Conservation (phyloP, 169 alveolate genomes). For the Plasmodium gaboni region DNA sequence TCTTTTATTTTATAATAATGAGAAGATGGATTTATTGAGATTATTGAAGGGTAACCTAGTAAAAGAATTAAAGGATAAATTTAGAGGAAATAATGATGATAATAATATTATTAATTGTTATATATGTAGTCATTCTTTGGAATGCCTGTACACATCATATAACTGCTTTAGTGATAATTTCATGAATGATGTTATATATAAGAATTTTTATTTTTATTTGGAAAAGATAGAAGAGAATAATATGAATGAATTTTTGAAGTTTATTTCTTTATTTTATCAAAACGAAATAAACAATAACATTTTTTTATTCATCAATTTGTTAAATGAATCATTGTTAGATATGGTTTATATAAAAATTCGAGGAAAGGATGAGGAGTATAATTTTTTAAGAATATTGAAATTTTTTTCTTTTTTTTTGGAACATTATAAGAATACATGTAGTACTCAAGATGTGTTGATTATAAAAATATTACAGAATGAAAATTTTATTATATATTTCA, state of each 20-base stretch:
- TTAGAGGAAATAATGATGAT: neutral
- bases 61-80: neutral
- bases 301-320: slow-evolving; percentile 46
- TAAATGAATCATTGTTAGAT: slow-evolving; percentile 54
- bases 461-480: slow-evolving; percentile 39
- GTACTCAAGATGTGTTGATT: slow-evolving; percentile 63
- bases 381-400: slow-evolving; percentile 41
- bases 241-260: slow-evolving; percentile 46
- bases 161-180: slow-evolving; percentile 46
- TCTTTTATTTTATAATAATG: slow-evolving; percentile 16
- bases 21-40: slow-evolving; percentile 19
- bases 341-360: neutral
- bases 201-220: slow-evolving; percentile 34
- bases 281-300: slow-evolving; percentile 66
- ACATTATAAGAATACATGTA: slow-evolving; percentile 52
- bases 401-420: slow-evolving; percentile 70
- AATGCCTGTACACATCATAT: neutral
- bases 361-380: slow-evolving; percentile 6
- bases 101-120: neutral
- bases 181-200: slow-evolving; percentile 57
- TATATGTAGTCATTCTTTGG: neutral
- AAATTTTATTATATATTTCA: slow-evolving; percentile 51
- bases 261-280: slow-evolving; percentile 54
- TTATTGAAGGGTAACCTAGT: neutral
- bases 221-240: slow-evolving; percentile 50